phyloP scores from a whole-genome alignment of 441 rosid genomes.

The Gossypium schwendimanii region DNA sequence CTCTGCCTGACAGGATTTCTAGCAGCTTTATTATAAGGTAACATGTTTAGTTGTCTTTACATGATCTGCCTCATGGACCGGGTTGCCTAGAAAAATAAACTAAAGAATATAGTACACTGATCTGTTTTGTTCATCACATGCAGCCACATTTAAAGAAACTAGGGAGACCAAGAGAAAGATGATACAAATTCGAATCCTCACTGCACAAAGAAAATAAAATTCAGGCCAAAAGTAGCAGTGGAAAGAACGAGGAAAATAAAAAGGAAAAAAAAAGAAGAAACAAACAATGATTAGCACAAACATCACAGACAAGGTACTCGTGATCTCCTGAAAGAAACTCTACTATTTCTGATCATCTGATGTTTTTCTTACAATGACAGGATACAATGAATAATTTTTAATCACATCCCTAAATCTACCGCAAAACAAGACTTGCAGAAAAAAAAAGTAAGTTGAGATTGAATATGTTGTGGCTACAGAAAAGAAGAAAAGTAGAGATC shows the following conservation, averaged over 20 bases:
- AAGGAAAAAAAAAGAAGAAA: not conserved
- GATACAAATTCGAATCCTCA: not conserved
- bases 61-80: constrained; percentile 12
- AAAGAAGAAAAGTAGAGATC: constrained; percentile 14
- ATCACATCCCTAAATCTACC: constrained; percentile 16
- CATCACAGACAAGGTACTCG: constrained; percentile 6
- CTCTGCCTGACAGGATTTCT: constrained; percentile 1
- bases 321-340: constrained; percentile 5
- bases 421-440: constrained; percentile 6
- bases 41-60: constrained; percentile 2
- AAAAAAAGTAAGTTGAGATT: not conserved
- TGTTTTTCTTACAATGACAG: constrained; percentile 16
- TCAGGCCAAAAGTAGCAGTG: not conserved
- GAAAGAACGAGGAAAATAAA: not conserved
- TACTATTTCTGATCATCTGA: not conserved
- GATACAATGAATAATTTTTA: constrained; percentile 18
- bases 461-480: constrained; percentile 7
- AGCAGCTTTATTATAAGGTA: not conserved
- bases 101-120: constrained; percentile 5
- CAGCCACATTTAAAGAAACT: constrained; percentile 6
- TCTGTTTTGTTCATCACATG: constrained; percentile 6
- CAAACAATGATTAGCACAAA: not conserved
- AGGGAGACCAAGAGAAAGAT: constrained; percentile 1
- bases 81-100: constrained; percentile 7
- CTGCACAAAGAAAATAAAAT: not conserved